Percentiles rank a stretch among this genome's conserved stretches.
Conservation (phyloP, 768 basidiomycete genomes). For the Auriscalpium vulgare region DNA sequence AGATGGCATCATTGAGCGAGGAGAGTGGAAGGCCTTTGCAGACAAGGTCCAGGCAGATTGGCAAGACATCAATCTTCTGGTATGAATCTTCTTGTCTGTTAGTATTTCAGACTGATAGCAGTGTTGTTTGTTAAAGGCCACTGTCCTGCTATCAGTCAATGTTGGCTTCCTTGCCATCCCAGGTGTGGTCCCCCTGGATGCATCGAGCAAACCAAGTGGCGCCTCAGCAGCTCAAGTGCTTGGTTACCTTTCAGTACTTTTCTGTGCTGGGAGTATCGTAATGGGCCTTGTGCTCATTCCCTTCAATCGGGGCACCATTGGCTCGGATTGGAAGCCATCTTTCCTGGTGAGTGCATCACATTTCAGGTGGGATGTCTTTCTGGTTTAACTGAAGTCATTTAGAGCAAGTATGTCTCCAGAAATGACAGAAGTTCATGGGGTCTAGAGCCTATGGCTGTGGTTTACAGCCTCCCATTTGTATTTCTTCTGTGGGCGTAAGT, state of each 20-base stretch:
- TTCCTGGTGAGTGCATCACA: conserved; percentile 17
- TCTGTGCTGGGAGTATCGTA: conserved; percentile 9
- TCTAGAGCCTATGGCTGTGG: conserved; percentile 42
- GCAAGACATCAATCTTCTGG: conserved; percentile 7
- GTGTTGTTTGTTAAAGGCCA: background rate
- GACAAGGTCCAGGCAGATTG: conserved; percentile 5
- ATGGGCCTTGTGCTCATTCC: conserved; percentile 5
- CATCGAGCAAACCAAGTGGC: background rate
- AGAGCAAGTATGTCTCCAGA: conserved; percentile 19
- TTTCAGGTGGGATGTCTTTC: conserved; percentile 27
- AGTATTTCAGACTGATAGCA: background rate
- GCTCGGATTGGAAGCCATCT: background rate
- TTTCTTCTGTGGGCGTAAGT: conserved; percentile 56
- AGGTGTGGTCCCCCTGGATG: background rate
- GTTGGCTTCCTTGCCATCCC: conserved; percentile 9
- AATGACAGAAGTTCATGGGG: conserved; percentile 28
- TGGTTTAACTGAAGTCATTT: conserved; percentile 16
- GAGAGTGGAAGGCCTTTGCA: conserved; percentile 7
- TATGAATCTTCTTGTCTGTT: background rate
- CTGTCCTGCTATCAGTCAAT: conserved; percentile 6
- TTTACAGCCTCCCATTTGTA: conserved; percentile 49
- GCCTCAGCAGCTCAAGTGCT: conserved; percentile 2
- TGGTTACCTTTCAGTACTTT: conserved; percentile 4
- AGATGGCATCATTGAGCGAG: conserved; percentile 4
- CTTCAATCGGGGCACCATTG: conserved; percentile 3